Conservation (phyloP, 805 yeast genomes). For the Candida broadrunensis region DNA sequence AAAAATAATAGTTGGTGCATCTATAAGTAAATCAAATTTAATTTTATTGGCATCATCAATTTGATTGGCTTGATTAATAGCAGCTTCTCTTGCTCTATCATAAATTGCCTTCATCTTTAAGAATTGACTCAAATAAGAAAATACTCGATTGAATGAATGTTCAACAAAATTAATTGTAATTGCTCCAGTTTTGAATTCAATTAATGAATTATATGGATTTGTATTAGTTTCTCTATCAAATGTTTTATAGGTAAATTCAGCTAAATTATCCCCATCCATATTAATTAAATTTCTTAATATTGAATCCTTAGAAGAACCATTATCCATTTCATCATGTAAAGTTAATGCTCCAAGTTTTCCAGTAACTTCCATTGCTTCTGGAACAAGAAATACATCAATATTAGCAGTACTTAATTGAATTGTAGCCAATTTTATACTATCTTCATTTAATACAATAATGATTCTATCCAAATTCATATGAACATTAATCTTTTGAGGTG, state of each 20-base stretch:
- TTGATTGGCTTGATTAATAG: constrained; percentile 75
- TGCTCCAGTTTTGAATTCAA: constrained; percentile 73
- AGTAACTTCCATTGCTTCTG: constrained; percentile 71
- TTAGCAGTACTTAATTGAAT: constrained; percentile 71
- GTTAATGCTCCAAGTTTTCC: constrained; percentile 77
- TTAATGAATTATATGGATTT: constrained; percentile 49
- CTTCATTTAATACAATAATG: constrained; percentile 74
- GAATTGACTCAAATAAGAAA: constrained; percentile 68
- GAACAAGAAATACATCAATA: constrained; percentile 61
- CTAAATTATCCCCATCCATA: constrained; percentile 78
- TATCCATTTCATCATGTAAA: constrained; percentile 71
- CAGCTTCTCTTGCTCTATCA: constrained; percentile 85
- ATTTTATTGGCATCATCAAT: constrained; percentile 58
- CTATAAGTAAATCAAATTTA: constrained; percentile 66
- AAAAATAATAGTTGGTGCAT: constrained; percentile 81
- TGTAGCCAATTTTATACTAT: constrained; percentile 78
- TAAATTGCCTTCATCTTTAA: constrained; percentile 84
- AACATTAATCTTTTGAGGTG: constrained; percentile 76
- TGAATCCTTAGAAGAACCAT: constrained; percentile 58
- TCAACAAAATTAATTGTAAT: constrained; percentile 77
- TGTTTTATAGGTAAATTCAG: constrained; percentile 82
- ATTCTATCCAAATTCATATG: constrained; percentile 69
- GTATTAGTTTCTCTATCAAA: constrained; percentile 53
- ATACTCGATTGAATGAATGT: constrained; percentile 66
- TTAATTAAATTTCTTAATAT: constrained; percentile 62